Base-by-base conservation (phyloP, 805 yeast genomes). In the Saturnispora besseyi region DNA sequence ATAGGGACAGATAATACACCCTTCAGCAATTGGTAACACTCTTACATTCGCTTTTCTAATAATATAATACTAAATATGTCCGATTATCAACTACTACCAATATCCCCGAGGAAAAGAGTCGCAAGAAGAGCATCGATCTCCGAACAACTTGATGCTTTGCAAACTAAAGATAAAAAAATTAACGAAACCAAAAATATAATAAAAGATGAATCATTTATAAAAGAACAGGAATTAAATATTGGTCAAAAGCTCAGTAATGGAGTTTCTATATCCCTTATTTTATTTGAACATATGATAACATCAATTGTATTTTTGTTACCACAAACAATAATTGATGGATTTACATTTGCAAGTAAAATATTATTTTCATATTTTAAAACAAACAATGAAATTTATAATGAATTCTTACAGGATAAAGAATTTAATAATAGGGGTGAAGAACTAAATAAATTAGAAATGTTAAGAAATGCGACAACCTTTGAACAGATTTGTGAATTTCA, bases 401-500 rank as follows among this genome's bases (percentile, higher is more conserved):
- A 56, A 18, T 58, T 58, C 43, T 31, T 63, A 9, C 43, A 50
- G 12, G 53, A 48, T 13, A 36, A 38, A 37, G 51, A 54, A 2
- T 41, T 40, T 8, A 52, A 50, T 29, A 49, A 52, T 3, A 52
- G 55, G 15, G 59, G 56, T 46, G 48, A 52, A 10, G 48, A 59
- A 7, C 41, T 56, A 21, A 34, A 48, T 5, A 54, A 62, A 18
- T 59, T 69, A n/a, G 66, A 69, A 45, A 52, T 50, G 8, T 54
- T 82, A 31, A 62, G 77, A 48, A 66, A 69, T 41, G 78, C 85
- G 15, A 63, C 67, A 4, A 70, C 72, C 43, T 79, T 90, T 53
- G 77, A 76, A 45, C 82, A 82, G 44, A 79, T 90, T 71, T 84
- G 89, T 51, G 65, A 58, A 1, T 53, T 84, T 1, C 86, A 81